Conservation (phyloP, 192 early-diverging fungal genomes). For the Coemansia sp. region DNA sequence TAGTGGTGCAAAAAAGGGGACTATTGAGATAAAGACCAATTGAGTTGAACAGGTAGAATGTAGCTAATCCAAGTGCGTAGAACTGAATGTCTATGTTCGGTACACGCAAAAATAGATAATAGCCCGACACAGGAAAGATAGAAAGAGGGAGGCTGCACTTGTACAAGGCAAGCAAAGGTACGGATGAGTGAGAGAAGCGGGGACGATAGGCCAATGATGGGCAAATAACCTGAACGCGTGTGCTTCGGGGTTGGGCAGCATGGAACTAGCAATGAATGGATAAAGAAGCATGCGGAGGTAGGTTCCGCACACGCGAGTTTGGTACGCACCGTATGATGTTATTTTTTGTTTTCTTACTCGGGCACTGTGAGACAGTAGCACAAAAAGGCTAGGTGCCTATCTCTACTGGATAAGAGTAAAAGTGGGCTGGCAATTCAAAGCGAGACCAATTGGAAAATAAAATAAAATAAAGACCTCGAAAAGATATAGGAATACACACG, state of each 20-base stretch:
- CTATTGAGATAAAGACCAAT: neutral
- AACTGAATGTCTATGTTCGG: neutral
- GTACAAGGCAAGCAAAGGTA: neutral
- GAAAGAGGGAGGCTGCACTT: slow-evolving; percentile 4
- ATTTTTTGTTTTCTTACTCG: neutral
- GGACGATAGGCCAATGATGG: neutral
- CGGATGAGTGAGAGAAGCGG: neutral
- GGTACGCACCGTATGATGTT: slow-evolving; percentile 8
- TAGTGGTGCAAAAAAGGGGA: neutral
- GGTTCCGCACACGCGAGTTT: neutral
- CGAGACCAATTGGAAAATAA: neutral
- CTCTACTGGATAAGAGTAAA: neutral
- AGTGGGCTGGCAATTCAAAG: neutral
- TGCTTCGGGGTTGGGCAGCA: slow-evolving; percentile 5
- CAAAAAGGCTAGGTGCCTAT: neutral
- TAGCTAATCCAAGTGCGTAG: slow-evolving; percentile 3
- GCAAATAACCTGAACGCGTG: slow-evolving; percentile 9
- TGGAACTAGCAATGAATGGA: neutral
- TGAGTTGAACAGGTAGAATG: slow-evolving; percentile 4
- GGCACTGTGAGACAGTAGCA: neutral
- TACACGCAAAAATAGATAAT: neutral
- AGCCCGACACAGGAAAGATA: neutral
- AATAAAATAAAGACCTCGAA: neutral
- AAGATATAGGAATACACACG: neutral
- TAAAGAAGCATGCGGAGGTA: neutral